Base-by-base conservation (phyloP, 495 filamentous ascomycete species). In the Neurospora tetrasperma region DNA sequence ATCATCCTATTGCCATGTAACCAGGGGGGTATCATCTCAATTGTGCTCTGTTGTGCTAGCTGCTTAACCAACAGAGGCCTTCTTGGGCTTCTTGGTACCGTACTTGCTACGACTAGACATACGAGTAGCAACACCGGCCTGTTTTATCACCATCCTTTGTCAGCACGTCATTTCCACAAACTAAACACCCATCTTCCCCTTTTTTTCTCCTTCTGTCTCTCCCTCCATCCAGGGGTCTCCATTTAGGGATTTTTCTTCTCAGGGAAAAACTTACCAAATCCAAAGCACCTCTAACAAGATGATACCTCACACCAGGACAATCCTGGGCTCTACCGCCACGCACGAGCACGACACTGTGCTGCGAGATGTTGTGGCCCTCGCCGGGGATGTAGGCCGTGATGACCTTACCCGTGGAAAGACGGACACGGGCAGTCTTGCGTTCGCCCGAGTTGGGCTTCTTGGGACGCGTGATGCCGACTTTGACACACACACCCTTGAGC, bases 401-500 rank as follows among this genome's bases (percentile, higher is more conserved):
- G 71, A 94, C 86, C 80, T 90, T 92, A 75, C 96, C 96, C 77
- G 88, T 93, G 75, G 93, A 96, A 82, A 99, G 85, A 73, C 94
- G 83, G 18, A 99, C 90, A 81, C 94, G 91, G 2, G 94, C 94
- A 35, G 91, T 92, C 85, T 99, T 99, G 66, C 96, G 84, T 83
- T 97, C 93, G 41, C 92, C 96, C 20, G 96, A 99, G 81, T 99
- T 99, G 62, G 96, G 96, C 84, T 99, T 99, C 90, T 99, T 98
- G 31, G 96, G 96, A 79, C 94, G 94, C 77, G 92, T 94, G 76
- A 93, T 90, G 79, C 90, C 90, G 72, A 97, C 96, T 79, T 94
- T 93, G 72, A 98, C 82, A 82, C 96, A 98, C 35, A 99, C 96
- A 74, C 94, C 96, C 83, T 98, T 98, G 85, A 97, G 89, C 80